These are phyloP conservation scores for Jackrogersella multiformis DNA, from an alignment of 495 filamentous ascomycete genomes.

Conservation along the genomic window DNA sequence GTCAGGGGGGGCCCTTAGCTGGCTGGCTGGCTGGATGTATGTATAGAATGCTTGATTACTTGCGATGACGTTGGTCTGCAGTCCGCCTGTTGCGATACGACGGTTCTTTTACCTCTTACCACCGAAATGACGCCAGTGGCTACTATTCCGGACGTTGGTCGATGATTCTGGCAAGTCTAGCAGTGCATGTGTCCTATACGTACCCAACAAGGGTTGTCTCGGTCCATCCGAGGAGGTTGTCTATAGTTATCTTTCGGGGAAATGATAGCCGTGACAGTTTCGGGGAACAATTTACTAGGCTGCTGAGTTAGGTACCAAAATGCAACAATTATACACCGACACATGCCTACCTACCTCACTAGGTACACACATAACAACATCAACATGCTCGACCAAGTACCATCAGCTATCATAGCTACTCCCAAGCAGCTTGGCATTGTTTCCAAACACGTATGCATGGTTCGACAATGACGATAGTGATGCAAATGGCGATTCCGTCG, in stretches of 20 bases:
- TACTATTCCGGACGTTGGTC: conserved; percentile 9
- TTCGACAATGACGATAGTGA: conserved; percentile 39
- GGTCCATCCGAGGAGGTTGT: conserved; percentile 4
- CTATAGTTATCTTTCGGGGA: conserved; percentile 14
- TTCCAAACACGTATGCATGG: conserved; percentile 30
- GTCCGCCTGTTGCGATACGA: conserved; percentile 27
- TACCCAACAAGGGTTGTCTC: conserved; percentile 16
- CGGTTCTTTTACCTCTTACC: conserved; percentile 9
- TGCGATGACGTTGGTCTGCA: conserved; percentile 39
- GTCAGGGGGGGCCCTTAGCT: conserved; percentile 12
- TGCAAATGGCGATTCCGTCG: conserved; percentile 37
- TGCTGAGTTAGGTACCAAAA: conserved; percentile 9
- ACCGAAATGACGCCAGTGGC: conserved; percentile 40
- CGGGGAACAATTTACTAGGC: conserved; percentile 15
- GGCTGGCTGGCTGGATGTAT: not conserved
- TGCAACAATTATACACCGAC: conserved; percentile 15
- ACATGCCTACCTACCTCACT: not conserved
- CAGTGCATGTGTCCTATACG: conserved; percentile 25
- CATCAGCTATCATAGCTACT: conserved; percentile 3
- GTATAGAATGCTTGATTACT: conserved; percentile 33
- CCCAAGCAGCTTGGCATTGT: conserved; percentile 28
- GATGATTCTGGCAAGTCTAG: conserved; percentile 16
- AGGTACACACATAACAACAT: not conserved
- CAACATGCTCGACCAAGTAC: not conserved
- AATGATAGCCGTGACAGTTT: conserved; percentile 34